Evolutionary conservation across 768 basidiomycete genomes (phyloP).

Genomic region (Tulasnella sp.): DNA sequence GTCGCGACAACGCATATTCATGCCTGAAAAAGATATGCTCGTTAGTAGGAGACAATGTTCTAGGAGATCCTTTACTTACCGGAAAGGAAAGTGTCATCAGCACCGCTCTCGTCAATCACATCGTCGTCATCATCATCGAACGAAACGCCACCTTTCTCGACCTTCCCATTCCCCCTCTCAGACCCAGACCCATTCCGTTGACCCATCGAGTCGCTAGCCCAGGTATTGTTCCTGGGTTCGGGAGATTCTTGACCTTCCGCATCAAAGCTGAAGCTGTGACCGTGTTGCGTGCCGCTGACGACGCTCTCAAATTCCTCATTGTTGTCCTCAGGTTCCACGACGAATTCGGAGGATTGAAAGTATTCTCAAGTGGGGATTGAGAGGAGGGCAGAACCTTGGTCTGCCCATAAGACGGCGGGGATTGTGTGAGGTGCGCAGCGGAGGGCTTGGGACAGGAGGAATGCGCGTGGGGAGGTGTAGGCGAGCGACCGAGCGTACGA

Average conservation of each 20-base stretch:
- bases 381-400: conserved; percentile 67
- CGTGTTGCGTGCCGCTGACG: conserved; percentile 8
- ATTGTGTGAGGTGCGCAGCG: conserved; percentile 62
- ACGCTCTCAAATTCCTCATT: conserved; percentile 17
- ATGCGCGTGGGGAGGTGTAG: conserved; percentile 57
- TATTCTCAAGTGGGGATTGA: conserved; percentile 77
- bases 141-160: neutral
- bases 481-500: conserved; percentile 50
- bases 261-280: conserved; percentile 4
- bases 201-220: neutral
- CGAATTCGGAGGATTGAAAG: conserved; percentile 77
- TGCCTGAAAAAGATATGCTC: too few species aligned
- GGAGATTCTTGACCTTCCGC: neutral
- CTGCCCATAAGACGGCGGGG: conserved; percentile 72
- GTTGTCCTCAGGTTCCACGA: conserved; percentile 29
- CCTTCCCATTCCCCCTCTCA: conserved; percentile 20
- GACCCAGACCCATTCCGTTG: neutral
- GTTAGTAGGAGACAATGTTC: too few species aligned
- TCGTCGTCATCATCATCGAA: conserved; percentile 19
- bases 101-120: conserved; percentile 32
- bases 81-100: conserved; percentile 42
- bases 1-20: conserved; percentile 68
- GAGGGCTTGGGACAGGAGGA: conserved; percentile 59
- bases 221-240: neutral
- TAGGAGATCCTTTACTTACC: too few species aligned